A percentile compares a stretch with the other conserved stretches of the same genome.
These are phyloP conservation scores for Geotrichum phurueaensis DNA, from an alignment of 1,139 yeast genomes.

Conservation along the genomic window DNA sequence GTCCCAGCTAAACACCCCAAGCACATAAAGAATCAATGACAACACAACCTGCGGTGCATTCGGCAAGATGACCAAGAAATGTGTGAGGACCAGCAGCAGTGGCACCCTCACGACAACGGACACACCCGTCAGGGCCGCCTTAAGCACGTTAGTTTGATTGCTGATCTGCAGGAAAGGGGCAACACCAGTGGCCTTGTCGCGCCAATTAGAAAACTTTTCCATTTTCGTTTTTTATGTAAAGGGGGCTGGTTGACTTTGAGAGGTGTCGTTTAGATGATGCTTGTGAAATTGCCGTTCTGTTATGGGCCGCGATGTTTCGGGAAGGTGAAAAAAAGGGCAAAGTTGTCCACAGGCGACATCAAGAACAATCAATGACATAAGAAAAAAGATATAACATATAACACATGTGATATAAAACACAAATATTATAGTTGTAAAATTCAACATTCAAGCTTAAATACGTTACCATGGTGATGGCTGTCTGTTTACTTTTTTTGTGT, in stretches of 20 bases:
- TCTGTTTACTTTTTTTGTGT: constrained; percentile 1
- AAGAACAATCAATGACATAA: neutral
- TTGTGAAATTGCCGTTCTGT: neutral
- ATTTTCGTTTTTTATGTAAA: constrained; percentile 20
- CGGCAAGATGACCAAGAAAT: constrained; percentile 19
- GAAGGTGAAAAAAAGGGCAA: neutral
- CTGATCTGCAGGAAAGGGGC: constrained; percentile 36
- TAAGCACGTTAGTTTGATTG: constrained; percentile 10
- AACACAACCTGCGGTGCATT: constrained; percentile 19
- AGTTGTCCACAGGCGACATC: neutral
- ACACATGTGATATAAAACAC: no score
- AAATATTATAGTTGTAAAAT: no score
- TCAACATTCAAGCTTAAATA: no score
- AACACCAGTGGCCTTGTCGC: constrained; percentile 40
- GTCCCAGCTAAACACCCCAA: constrained; percentile 18
- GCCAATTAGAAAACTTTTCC: constrained; percentile 40
- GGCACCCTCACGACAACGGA: constrained; percentile 28
- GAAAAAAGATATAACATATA: neutral
- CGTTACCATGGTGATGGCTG: constrained; percentile 7
- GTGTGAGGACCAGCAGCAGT: constrained; percentile 19
- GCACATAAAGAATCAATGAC: constrained; percentile 20
- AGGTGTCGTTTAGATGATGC: neutral
- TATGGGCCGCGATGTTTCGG: neutral
- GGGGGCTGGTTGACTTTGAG: neutral
- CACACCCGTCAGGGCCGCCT: constrained; percentile 16